These are phyloP conservation scores for Aureobasidium vineae DNA, from an alignment of 2,329 filamentous ascomycete genomes.

Conservation along the genomic window DNA sequence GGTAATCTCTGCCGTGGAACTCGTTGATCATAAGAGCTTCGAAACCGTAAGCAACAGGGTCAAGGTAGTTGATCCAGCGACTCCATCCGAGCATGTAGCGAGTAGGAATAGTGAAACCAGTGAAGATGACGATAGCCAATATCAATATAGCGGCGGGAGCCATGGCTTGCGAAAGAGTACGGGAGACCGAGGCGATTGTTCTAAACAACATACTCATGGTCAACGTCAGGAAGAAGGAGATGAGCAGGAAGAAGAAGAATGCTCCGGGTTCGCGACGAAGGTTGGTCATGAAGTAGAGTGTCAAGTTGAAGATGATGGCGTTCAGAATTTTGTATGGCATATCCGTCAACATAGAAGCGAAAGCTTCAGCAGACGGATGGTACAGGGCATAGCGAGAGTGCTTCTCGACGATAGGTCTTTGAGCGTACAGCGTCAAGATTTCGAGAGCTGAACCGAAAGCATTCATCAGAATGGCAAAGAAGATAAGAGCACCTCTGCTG, in stretches of 20 bases:
- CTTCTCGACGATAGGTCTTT: conserved; percentile 90
- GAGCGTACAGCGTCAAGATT: conserved; percentile 81
- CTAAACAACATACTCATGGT: conserved; percentile 87
- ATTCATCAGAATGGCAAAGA: conserved; percentile 85
- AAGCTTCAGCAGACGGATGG: conserved; percentile 84
- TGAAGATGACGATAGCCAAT: conserved; percentile 64
- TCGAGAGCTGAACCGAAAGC: conserved; percentile 78
- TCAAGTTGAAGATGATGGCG: conserved; percentile 71
- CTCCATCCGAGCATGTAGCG: conserved; percentile 75
- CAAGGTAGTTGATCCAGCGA: conserved; percentile 75
- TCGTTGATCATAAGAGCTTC: conserved; percentile 73
- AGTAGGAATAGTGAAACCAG: conserved; percentile 60
- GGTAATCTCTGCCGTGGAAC: conserved; percentile 64
- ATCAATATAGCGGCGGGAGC: conserved; percentile 59
- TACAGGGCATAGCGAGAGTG: conserved; percentile 84
- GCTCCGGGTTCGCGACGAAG: conserved; percentile 68
- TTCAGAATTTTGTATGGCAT: conserved; percentile 80
- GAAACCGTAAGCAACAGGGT: conserved; percentile 77
- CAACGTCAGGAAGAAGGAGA: conserved; percentile 70
- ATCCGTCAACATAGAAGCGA: conserved; percentile 81
- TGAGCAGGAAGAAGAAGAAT: conserved; percentile 83
- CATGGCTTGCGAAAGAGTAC: conserved; percentile 61
- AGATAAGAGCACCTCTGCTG: conserved; percentile 73
- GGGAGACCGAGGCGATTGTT: conserved; percentile 71
- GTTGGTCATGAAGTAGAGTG: conserved; percentile 85